Base-by-base conservation (phyloP, 331 rosid genomes). In the Pyrus hybrid region DNA sequence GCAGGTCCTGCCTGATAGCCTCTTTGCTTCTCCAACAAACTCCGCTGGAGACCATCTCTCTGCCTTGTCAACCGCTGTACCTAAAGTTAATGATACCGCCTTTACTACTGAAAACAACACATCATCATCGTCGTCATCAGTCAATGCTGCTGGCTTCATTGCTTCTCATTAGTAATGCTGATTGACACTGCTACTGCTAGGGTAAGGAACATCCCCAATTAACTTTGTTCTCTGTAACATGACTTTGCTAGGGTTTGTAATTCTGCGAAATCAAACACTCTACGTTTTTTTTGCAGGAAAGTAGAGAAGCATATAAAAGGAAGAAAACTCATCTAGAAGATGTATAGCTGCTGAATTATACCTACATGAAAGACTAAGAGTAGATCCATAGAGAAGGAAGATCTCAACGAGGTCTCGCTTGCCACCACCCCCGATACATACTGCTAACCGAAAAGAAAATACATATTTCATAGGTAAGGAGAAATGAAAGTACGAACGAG, bases 1-100 rank as follows among this genome's bases (percentile, higher is more conserved):
- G 77, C 87, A 88, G 83, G 89, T 74, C 72, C 98, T 93, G 85
- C 97, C 96, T 5, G 97, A 91, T 57, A 91, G 83, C 77, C 89
- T 89, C 71, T 90, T 88, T 60, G 89, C 97, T 70, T 88, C 96
- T 41, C 94, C 96, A 47, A 85, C 87, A 73, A 91, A 88, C 71
- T 88, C 88, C 23, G 80, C 87, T 18, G 89, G 63, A 43, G 83
- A 85, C 63, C 78, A 80, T 76, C 74, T 28, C 10, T 57, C 85
- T 4, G 85, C 79, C 60, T 81, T 86, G 74, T 77, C 93, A 63
- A 64, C 83, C n/a, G 68, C 87, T 12, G 60, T 21, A 20, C 51
- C 58, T 53, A 87, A 77, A 63, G 77, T 71, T 28, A 70, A 72
- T 22, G 94, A 86, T 74, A 68, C 69, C 60, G 60, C 78, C 29